These are phyloP conservation scores for Alisma plantagoaquatica DNA, from an alignment of 106 monocot species.

Conservation along the genomic window DNA sequence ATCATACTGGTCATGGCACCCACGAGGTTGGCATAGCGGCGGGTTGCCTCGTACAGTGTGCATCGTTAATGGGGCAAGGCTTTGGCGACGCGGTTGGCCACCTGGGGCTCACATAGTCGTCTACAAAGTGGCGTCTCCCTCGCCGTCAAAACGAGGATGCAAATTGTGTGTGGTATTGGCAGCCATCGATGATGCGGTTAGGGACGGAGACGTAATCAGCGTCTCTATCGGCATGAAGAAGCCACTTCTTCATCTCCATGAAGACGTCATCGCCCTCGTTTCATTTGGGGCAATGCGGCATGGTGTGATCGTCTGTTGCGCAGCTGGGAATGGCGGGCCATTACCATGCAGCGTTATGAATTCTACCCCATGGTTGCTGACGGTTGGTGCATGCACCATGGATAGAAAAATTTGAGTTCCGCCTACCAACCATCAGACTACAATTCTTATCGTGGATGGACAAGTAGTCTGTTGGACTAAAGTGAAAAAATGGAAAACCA, in stretches of 20 bases:
- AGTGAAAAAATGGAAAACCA: constrained; percentile 60
- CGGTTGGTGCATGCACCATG: constrained; percentile 85
- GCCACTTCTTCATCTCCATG: constrained; percentile 31
- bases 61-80: constrained; percentile 46
- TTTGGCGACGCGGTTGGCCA: constrained; percentile 54
- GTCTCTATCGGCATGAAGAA: constrained; percentile 66
- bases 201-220: constrained; percentile 82
- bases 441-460: constrained; percentile 45
- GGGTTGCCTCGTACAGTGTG: constrained; percentile 35
- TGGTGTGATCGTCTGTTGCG: constrained; percentile 65
- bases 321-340: constrained; percentile 80
- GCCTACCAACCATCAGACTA: constrained; percentile 39
- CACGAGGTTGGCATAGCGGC: constrained; percentile 87
- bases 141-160: too few relatives aligned
- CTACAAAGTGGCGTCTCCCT: constrained; percentile 87
- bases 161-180: constrained; percentile 60
- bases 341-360: constrained; percentile 47
- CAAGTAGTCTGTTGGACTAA: constrained; percentile 82
- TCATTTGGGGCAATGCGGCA: constrained; percentile 56
- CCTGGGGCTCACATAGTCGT: constrained; percentile 62
- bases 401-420: constrained; percentile 20
- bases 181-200: constrained; percentile 64
- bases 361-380: constrained; percentile 85
- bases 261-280: constrained; percentile 62
- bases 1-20: constrained; percentile 66